phyloP scores from a whole-genome alignment of 208 protist genomes.

The Leishmania martiniquensis region DNA sequence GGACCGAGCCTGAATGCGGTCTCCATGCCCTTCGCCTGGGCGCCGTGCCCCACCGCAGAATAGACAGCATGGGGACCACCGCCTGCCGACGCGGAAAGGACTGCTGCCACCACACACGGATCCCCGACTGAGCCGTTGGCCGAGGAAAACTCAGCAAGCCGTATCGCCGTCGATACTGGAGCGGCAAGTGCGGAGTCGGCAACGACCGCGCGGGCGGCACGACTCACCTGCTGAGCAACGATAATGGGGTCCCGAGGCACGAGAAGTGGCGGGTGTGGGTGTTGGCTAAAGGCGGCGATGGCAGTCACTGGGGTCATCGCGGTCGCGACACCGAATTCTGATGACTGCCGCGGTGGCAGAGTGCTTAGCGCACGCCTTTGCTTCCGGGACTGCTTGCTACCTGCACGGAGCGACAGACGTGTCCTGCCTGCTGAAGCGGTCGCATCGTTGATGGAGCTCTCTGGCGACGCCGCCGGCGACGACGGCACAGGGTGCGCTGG shows the following conservation, averaged over 20 bases:
- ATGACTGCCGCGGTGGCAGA: background rate
- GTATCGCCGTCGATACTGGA: background rate
- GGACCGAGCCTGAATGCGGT: background rate
- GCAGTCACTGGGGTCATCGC: background rate
- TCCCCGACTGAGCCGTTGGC: background rate
- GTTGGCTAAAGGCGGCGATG: background rate
- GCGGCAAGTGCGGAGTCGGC: background rate
- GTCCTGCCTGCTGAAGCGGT: background rate
- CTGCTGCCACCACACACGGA: background rate
- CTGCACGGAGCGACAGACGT: background rate
- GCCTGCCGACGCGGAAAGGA: background rate
- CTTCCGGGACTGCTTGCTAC: background rate
- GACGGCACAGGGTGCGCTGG: conserved; percentile 3
- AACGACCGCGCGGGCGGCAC: background rate
- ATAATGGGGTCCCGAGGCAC: background rate
- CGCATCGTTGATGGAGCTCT: conserved; percentile 1
- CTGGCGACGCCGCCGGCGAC: conserved; percentile 3
- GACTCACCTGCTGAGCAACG: background rate
- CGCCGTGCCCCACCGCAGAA: background rate
- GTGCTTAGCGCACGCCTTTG: background rate
- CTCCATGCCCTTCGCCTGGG: background rate
- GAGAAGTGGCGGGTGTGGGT: background rate
- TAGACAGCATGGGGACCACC: background rate
- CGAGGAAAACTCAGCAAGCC: background rate
- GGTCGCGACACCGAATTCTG: background rate